Conservation (phyloP, 2,329 filamentous ascomycete species). For the Beauveria asiatica region DNA sequence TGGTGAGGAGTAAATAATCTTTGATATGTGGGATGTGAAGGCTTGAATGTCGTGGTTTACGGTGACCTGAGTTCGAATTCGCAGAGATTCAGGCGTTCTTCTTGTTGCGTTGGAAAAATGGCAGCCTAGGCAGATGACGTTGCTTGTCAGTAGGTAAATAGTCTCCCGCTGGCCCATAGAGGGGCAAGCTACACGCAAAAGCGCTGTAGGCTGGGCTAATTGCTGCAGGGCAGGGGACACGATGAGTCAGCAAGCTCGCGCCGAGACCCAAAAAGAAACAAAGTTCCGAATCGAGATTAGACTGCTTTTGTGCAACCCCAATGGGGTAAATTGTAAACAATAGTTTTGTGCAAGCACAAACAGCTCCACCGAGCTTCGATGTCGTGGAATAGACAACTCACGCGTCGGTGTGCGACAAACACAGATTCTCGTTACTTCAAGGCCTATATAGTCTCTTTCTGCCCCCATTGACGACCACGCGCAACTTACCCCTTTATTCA, state of each 20-base stretch:
- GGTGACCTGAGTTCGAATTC: not conserved
- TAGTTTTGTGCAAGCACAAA: not conserved
- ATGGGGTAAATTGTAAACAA: slow-evolving; percentile 12
- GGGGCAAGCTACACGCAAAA: not conserved
- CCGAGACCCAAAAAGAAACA: not conserved
- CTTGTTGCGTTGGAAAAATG: not conserved
- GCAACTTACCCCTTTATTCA: not conserved
- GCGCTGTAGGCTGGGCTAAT: not conserved
- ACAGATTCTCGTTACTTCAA: not conserved
- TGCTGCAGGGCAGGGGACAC: not conserved
- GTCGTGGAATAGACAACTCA: not conserved
- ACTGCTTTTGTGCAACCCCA: not conserved
- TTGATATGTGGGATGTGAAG: not conserved
- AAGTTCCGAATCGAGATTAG: slow-evolving; percentile 4
- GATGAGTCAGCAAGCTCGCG: slow-evolving; percentile 5
- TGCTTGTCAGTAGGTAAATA: not conserved
- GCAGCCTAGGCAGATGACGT: slow-evolving; percentile 1
- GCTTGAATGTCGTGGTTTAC: not conserved
- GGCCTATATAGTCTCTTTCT: not conserved
- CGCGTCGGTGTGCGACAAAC: slow-evolving; percentile 8
- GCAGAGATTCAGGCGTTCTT: not conserved
- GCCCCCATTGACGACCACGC: not conserved
- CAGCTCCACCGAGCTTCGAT: slow-evolving; percentile 5
- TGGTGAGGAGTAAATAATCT: slow-evolving; percentile 28
- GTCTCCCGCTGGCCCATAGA: not conserved